phyloP scores from a whole-genome alignment of 345 rosid genomes.

The Dipteronia dyeriana region DNA sequence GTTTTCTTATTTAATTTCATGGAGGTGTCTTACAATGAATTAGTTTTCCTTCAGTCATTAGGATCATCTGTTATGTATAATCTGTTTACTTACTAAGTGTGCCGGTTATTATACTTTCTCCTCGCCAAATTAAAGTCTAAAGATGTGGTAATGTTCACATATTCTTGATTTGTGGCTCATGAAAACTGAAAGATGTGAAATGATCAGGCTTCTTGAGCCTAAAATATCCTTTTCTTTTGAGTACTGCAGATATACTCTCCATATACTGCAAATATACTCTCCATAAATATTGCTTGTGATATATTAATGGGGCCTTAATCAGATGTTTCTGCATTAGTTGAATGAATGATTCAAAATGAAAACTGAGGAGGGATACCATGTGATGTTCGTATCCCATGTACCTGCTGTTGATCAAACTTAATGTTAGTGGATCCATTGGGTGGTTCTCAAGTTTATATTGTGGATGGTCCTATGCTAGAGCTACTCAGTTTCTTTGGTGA shows the following conservation, averaged over 20 bases:
- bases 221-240: background rate
- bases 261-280: too few species aligned
- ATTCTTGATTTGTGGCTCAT: background rate
- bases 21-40: background rate
- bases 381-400: background rate
- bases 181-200: background rate
- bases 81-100: background rate
- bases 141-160: background rate
- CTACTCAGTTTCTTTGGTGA: background rate
- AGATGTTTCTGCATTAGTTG: background rate
- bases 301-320: background rate
- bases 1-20: background rate
- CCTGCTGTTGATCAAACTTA: background rate
- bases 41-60: background rate
- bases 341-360: background rate
- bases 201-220: background rate
- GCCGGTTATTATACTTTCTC: background rate
- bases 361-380: background rate
- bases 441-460: background rate
- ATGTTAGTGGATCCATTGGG: background rate
- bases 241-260: background rate
- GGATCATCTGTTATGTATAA: background rate
- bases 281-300: background rate
- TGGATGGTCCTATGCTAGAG: background rate
- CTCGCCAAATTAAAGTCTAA: background rate